Evolutionary conservation across 2,329 filamentous ascomycete species (phyloP).

Genomic region (Arthrobotrys pseudoclavata): DNA sequence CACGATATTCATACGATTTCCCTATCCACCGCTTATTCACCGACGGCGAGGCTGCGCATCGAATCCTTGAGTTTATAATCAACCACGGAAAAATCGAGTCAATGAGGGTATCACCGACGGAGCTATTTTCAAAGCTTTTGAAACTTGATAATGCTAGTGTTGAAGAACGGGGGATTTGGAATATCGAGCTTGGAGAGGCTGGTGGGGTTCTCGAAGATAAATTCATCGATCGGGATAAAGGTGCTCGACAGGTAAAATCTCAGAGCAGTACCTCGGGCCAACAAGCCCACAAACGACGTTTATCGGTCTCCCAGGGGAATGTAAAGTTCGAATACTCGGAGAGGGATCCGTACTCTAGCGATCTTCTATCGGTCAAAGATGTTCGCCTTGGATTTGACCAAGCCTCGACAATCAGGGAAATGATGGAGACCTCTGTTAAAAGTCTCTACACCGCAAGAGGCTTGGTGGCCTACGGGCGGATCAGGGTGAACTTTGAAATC

Average conservation of each 20-base stretch:
- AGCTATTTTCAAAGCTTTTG: constrained; percentile 8
- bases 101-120: constrained; percentile 2
- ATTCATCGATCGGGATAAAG: constrained; percentile 15
- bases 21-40: constrained; percentile 15
- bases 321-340: neutral
- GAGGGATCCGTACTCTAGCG: neutral
- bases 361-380: neutral
- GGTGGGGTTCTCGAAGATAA: constrained; percentile 12
- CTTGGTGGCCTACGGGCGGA: neutral
- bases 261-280: neutral
- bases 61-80: constrained; percentile 3
- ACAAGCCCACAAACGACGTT: neutral
- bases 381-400: constrained; percentile 10
- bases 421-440: neutral
- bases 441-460: neutral
- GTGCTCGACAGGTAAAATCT: neutral
- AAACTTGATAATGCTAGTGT: constrained; percentile 18
- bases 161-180: constrained; percentile 20
- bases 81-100: constrained; percentile 2
- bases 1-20: constrained; percentile 13
- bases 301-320: constrained; percentile 5
- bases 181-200: constrained; percentile 19
- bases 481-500: neutral
- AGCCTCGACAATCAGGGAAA: neutral
- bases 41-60: constrained; percentile 11